Conservation (phyloP, 208 protist genomes). For the Herpetomonas tarakana region DNA sequence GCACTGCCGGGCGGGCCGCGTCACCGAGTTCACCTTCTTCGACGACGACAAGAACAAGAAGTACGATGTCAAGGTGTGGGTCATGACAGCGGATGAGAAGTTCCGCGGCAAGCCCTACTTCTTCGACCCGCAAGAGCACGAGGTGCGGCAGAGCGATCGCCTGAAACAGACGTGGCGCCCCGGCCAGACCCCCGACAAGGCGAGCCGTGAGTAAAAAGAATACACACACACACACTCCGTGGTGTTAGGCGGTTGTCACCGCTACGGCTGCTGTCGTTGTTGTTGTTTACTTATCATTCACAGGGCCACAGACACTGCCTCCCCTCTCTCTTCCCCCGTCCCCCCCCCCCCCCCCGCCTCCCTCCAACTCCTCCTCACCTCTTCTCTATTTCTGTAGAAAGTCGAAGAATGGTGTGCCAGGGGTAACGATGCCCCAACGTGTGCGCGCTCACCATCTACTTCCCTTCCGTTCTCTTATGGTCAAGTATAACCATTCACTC, state of each 20-base stretch:
- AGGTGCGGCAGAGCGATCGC: constrained; percentile 33
- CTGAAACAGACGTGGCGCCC: constrained; percentile 24
- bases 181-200: constrained; percentile 7
- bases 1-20: constrained; percentile 30
- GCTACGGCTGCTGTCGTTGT: no score
- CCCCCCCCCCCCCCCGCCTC: no score
- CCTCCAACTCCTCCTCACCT: no score
- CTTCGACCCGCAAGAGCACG: constrained; percentile 38
- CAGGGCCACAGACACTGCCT: no score
- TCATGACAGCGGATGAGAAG: constrained; percentile 45
- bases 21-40: constrained; percentile 20
- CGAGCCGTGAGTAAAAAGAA: not conserved
- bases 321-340: no score
- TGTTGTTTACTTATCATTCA: no score
- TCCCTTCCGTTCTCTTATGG: not conserved
- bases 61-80: constrained; percentile 40
- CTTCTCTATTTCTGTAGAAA: no score
- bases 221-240: not conserved
- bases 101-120: constrained; percentile 42
- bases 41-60: constrained; percentile 9
- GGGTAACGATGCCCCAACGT: no score
- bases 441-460: no score
- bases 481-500: not conserved
- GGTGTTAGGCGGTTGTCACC: not conserved
- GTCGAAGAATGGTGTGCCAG: no score